phyloP scores from a whole-genome alignment of 1,284 basidiomycete species.

The Mrakiaceae sp. region DNA sequence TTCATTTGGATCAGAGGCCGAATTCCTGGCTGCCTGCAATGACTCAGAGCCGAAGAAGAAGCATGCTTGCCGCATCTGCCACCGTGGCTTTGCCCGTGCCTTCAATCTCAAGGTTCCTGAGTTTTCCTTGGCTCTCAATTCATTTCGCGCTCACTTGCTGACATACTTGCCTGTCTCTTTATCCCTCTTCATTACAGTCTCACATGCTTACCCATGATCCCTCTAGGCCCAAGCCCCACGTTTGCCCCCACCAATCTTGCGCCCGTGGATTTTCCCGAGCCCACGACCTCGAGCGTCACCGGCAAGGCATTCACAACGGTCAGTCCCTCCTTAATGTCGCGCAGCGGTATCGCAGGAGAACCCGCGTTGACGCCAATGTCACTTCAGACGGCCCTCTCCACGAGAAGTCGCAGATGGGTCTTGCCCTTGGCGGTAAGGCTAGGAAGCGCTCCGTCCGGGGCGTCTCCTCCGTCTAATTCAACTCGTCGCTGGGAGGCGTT shows the following conservation, averaged over 20 bases:
- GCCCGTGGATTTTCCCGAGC: slow-evolving; percentile 35
- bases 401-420: too few species aligned
- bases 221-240: slow-evolving; percentile 34
- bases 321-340: background rate
- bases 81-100: slow-evolving; percentile 35
- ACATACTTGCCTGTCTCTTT: background rate
- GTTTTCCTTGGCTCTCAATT: slow-evolving; percentile 9
- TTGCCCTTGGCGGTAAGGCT: background rate
- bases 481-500: too few species aligned
- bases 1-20: too few species aligned
- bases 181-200: slow-evolving; percentile 21
- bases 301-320: slow-evolving; percentile 27
- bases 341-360: too few species aligned
- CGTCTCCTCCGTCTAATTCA: background rate
- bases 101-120: slow-evolving; percentile 35
- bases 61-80: slow-evolving; percentile 36
- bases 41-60: slow-evolving; percentile 33
- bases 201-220: slow-evolving; percentile 37
- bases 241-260: slow-evolving; percentile 34
- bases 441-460: slow-evolving; percentile 6
- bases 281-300: slow-evolving; percentile 38
- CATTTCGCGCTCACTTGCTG: too few species aligned
- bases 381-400: too few species aligned
- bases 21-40: background rate
- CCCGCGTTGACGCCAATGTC: too few species aligned